phyloP scores from a whole-genome alignment of 2,329 filamentous ascomycete genomes.

The Sporothrix protearum region DNA sequence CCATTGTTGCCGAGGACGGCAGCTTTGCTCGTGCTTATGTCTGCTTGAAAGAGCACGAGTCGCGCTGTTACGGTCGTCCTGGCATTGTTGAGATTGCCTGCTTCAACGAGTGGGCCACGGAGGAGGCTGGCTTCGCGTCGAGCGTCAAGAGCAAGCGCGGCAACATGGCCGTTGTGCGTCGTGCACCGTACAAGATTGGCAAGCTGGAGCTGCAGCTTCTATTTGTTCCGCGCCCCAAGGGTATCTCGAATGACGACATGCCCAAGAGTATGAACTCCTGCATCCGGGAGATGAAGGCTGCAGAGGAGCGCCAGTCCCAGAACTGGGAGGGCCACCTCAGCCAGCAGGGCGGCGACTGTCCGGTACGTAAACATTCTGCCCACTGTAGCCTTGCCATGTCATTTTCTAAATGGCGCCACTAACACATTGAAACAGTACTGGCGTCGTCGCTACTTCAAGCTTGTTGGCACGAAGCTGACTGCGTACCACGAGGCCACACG shows the following conservation, averaged over 20 bases:
- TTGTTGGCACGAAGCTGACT: conserved; percentile 84
- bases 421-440: conserved; percentile 66
- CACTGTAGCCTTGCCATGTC: neutral
- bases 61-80: conserved; percentile 80
- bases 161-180: conserved; percentile 65
- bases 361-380: conserved; percentile 58
- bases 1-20: conserved; percentile 82
- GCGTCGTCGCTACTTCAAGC: conserved; percentile 96
- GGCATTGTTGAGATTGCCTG: conserved; percentile 85
- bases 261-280: conserved; percentile 99
- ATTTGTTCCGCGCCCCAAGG: conserved; percentile 90
- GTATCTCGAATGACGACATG: conserved; percentile 88
- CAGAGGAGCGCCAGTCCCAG: conserved; percentile 72
- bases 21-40: conserved; percentile 94
- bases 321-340: conserved; percentile 87
- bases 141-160: conserved; percentile 94
- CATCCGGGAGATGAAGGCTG: conserved; percentile 86
- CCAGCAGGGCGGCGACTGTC: conserved; percentile 96
- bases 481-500: conserved; percentile 94
- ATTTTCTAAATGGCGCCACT: too few relatives aligned
- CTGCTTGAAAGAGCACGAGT: conserved; percentile 88
- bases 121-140: conserved; percentile 71
- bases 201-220: conserved; percentile 91
- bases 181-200: conserved; percentile 93
- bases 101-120: conserved; percentile 98